Evolutionary conservation across 2,329 filamentous ascomycete species (phyloP), one percentile per base, ranked within the genome.

Genomic region (Fusarium buxicola): DNA sequence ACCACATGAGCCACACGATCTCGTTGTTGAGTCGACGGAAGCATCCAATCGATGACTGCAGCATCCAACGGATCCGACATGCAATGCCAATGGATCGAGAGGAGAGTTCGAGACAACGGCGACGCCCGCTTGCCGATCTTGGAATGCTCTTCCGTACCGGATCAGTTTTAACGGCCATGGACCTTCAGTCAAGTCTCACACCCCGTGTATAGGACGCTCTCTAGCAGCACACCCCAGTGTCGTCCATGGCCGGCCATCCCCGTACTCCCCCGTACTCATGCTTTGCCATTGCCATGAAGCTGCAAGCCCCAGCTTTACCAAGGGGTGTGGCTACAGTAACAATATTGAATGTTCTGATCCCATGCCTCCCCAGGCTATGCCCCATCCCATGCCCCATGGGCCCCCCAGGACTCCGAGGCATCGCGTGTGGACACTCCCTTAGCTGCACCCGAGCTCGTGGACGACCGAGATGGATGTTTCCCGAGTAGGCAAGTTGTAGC

Each of bases 331-430:
- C 32, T 34, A 5, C 49, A 45, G 31, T 21, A 7, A 49, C n/a
- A 38, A 12, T 5, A 13, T 11, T 21, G 21, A 21, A 35, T 52
- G 38, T 28, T 35, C 38, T 35, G 34, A 52, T 52, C 21, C 27
- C 24, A 35, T 44, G 16, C 27, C 25, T 30, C 38, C 40, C 13
- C 8, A 5, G 24, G 30, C 18, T 12, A 47, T 57, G 28, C 55
- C 41, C 60, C 60, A 46, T 57, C 56, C 59, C 55, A 40, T 65
- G 61, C 61, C 61, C 62, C 62, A 63, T 65, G 61, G 61, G 61
- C 52, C 56, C 43, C 48, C 49, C 28, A 18, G n/a, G 36, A 40
- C 46, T 56, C 49, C 55, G 35, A 52, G 46, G 28, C 40, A 50
- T 55, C 32, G 50, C 46, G 38, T 40, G 30, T 43, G 28, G 27